Percentiles rank a stretch among this genome's conserved stretches.
These are phyloP conservation scores for Cyclotella choctawhatcheeana DNA, from an alignment of 108 stramenopile species.

Conservation along the genomic window DNA sequence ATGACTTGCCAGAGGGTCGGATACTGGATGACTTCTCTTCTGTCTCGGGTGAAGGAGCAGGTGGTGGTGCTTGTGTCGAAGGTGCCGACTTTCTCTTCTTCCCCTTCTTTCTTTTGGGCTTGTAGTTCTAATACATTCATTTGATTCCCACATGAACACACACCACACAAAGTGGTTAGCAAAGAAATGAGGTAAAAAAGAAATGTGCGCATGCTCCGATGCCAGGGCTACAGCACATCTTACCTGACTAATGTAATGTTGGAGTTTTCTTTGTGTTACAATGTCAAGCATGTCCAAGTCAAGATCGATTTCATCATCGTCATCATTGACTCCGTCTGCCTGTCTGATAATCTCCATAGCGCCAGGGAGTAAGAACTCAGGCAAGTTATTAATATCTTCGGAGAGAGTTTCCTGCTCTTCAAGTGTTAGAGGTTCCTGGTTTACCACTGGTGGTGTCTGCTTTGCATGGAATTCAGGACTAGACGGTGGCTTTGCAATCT, in stretches of 20 bases:
- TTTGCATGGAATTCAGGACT: conserved; percentile 27
- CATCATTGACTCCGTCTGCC: conserved; percentile 69
- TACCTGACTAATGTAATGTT: conserved; percentile 83
- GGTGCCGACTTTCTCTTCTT: conserved; percentile 49
- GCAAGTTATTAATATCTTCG: conserved; percentile 74
- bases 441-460: conserved; percentile 43
- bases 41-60: conserved; percentile 30
- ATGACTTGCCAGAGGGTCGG: conserved; percentile 50
- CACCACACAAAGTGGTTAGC: conserved; percentile 42
- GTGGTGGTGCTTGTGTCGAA: conserved; percentile 24
- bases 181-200: conserved; percentile 36
- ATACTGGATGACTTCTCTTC: conserved; percentile 17
- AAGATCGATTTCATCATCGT: conserved; percentile 89
- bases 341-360: conserved; percentile 88
- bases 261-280: conserved; percentile 78
- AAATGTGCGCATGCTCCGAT: conserved; percentile 6
- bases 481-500: conserved; percentile 17
- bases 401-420: conserved; percentile 86
- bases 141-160: too few relatives aligned
- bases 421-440: conserved; percentile 62
- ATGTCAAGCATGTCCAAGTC: conserved; percentile 85
- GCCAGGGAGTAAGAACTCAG: conserved; percentile 61
- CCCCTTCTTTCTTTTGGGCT: conserved; percentile 50
- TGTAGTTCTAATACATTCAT: conserved; percentile 27
- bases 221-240: conserved; percentile 41